Evolutionary conservation across 73 alveolate species (phyloP), one percentile per base, ranked within the genome.

Genomic region (Paramecium pentaurelia): DNA sequence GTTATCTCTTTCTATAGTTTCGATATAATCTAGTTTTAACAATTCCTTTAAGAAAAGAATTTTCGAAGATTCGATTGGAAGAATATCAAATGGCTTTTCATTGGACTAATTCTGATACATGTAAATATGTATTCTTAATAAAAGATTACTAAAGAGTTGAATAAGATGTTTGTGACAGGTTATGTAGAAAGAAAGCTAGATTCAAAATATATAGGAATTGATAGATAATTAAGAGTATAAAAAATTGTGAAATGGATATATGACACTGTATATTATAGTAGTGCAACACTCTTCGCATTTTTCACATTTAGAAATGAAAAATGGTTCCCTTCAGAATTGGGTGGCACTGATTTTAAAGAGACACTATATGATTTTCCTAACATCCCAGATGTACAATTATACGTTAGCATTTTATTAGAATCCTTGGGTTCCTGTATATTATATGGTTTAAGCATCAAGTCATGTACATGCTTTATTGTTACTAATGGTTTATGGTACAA

Each of bases 181-280:
- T 89, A 44, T 42, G 60, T 89, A 6, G 51, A 60, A 47, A 47
- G 44, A 89, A 71, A 47, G 10, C 44, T 89, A 14, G 64, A 70
- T 58, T 30, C 49, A 45, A 89, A 89, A 89, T 89, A 89, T 27
- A 34, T 32, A 30, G 94, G 94, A 40, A 16, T 37, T 18, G 86
- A 89, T 47, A 34, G 88, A 71, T 49, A 45, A 45, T 36, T 71
- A 45, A 58, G 94, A 28, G 92, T 68, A 16, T 27, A 51, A 44
- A 88, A 89, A 83, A 71, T 89, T 3, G 58, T 71, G 37, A 89
- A 71, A 51, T 89, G 94, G 94, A 71, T 73, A 18, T 83, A 71
- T 59, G 94, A 89, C 75, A 32, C 85, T 16, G n/a, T 83, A 7
- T 54, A 54, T 18, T 54, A 54, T 14, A 18, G 16, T 6, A 4